Evolutionary conservation across 2,329 filamentous ascomycete genomes (phyloP), one percentile per base, ranked within the genome.

Genomic region (Phialophora expanda): DNA sequence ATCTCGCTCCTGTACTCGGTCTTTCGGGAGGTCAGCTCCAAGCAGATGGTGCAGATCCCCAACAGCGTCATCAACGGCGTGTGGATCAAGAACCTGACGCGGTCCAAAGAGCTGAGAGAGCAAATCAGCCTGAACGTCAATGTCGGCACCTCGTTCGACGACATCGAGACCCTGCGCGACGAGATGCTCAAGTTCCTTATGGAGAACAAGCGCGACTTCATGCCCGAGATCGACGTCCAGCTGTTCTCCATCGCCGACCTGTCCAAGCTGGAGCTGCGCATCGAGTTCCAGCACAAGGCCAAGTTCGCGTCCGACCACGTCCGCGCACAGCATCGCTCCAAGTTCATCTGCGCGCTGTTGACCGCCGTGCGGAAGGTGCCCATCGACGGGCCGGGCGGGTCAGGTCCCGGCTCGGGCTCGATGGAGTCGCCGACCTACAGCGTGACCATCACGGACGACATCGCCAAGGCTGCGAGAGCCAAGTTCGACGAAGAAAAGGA

Each of bases 1-100:
- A 74, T 75, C 56, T 78, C 75, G 0, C 73, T 78, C 1, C 69
- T 77, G 7, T 77, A 77, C 67, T 77, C 75, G 14, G 72, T 77
- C 44, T 78, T 78, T 68, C 68, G 72, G 9, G 72, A 76, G n/a
- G 71, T 77, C 22, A 72, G 75, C 57, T 75, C 72, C 61, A 71
- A 72, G 57, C 70, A 71, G 32, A 71, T 75, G 44, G 64, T 76
- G 8, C 75, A 77, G 56, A 76, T 78, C 55, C 75, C 76, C 5
- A 77, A 79, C 67, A 75, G 72, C 44, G 68, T 76, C 34, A 74
- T 76, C 34, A 78, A 76, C 64, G 73, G 69, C 14, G 68, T 75
- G n/a, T 78, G 74, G 75, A 76, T 79, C 61, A 75, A 78, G 66
- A 79, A 79, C 61, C 62, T 77, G 12, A 72, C 71, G 51, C 72